These are phyloP conservation scores for Echeveria elegans DNA, from an alignment of 164 flowering plant species.

Conservation along the genomic window DNA sequence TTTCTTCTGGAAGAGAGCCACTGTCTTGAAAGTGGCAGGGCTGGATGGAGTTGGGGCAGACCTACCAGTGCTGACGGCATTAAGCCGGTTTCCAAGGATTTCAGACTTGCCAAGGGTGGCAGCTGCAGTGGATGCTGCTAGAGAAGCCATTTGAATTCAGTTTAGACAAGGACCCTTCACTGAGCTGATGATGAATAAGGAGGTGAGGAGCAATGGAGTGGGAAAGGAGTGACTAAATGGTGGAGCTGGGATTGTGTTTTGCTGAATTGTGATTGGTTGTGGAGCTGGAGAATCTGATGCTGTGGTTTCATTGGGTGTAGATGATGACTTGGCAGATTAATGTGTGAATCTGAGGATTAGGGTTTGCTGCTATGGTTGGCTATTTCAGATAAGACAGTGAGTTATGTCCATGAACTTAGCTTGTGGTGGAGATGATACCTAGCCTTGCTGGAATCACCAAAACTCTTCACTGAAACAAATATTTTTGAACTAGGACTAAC, in stretches of 20 bases:
- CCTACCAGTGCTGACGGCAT: constrained; percentile 25
- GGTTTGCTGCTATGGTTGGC: not conserved
- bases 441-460: not conserved
- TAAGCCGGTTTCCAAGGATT: constrained; percentile 64
- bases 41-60: constrained; percentile 41
- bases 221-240: constrained; percentile 29
- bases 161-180: not conserved
- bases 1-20: constrained; percentile 83
- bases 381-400: constrained; percentile 6
- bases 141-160: constrained; percentile 51
- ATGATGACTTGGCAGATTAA: constrained; percentile 36
- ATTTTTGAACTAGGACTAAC: not conserved
- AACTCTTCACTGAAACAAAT: not conserved
- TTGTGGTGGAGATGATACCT: not conserved
- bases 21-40: constrained; percentile 49
- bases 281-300: constrained; percentile 28
- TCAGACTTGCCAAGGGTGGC: constrained; percentile 62
- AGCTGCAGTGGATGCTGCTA: constrained; percentile 58
- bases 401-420: not conserved
- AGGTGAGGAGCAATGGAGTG: constrained; percentile 3
- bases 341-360: constrained; percentile 19
- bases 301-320: constrained; percentile 26
- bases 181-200: not conserved
- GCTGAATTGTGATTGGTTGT: constrained; percentile 30
- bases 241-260: constrained; percentile 28